Conservation (phyloP, 2,329 filamentous ascomycete species). For the Rhinocladiella mackenziei region DNA sequence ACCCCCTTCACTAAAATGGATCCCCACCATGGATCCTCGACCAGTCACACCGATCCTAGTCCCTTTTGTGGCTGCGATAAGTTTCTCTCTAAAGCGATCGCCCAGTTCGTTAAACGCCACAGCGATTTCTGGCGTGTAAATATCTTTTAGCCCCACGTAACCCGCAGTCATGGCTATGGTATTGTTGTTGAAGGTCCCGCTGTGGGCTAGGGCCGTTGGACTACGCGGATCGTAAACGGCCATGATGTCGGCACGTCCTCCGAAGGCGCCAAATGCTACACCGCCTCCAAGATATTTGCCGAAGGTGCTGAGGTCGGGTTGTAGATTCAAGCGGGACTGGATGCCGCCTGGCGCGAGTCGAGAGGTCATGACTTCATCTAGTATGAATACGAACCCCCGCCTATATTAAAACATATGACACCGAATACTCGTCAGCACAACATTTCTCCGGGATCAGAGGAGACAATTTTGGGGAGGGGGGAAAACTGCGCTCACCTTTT, state of each 20-base stretch:
- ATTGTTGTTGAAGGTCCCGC: conserved; percentile 67
- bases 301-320: conserved; percentile 59
- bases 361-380: conserved; percentile 70
- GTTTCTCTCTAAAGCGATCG: conserved; percentile 23
- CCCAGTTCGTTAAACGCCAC: conserved; percentile 30
- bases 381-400: conserved; percentile 50
- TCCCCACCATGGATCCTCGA: conserved; percentile 30
- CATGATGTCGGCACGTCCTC: conserved; percentile 58
- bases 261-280: conserved; percentile 63
- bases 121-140: conserved; percentile 24
- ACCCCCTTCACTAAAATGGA: conserved; percentile 27
- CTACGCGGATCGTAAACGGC: conserved; percentile 49
- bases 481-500: conserved; percentile 48
- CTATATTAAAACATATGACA: not conserved
- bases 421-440: not conserved
- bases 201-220: conserved; percentile 46
- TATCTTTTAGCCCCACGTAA: conserved; percentile 32
- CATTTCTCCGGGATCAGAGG: too few relatives aligned
- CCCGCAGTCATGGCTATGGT: conserved; percentile 57
- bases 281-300: conserved; percentile 66
- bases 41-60: conserved; percentile 29
- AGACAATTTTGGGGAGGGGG: too few relatives aligned
- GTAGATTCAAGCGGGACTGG: conserved; percentile 37
- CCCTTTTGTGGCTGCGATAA: conserved; percentile 12
- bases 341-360: conserved; percentile 54